Percentiles rank a stretch among this genome's conserved stretches.
Conservation (phyloP, 1,284 basidiomycete species). For the Trichosporon sp. region DNA sequence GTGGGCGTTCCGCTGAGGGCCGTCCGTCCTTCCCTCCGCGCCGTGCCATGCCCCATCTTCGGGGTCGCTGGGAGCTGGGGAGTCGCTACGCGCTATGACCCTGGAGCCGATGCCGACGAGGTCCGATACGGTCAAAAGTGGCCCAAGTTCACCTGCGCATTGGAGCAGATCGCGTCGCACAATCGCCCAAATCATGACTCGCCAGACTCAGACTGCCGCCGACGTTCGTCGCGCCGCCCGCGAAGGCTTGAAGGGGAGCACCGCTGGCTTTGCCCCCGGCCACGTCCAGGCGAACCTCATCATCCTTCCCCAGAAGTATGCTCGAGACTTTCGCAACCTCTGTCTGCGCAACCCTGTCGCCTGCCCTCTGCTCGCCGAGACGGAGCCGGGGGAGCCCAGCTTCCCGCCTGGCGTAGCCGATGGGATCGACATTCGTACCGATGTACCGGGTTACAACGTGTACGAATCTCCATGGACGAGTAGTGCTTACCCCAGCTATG, state of each 20-base stretch:
- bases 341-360: slow-evolving; percentile 41
- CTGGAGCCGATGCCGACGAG: background rate
- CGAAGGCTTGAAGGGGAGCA: slow-evolving; percentile 9
- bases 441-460: slow-evolving; percentile 35
- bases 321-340: slow-evolving; percentile 35
- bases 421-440: slow-evolving; percentile 35
- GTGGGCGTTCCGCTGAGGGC: background rate
- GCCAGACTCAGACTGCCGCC: background rate
- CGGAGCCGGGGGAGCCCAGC: slow-evolving; percentile 19
- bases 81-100: background rate
- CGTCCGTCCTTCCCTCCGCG: too few species aligned
- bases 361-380: slow-evolving; percentile 39
- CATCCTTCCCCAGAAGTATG: slow-evolving; percentile 31
- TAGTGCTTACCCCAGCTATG: slow-evolving; percentile 15
- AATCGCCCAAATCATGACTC: background rate
- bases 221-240: slow-evolving; percentile 9
- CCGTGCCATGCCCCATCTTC: background rate
- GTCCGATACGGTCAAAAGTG: background rate
- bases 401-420: slow-evolving; percentile 25
- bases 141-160: background rate
- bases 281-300: slow-evolving; percentile 42
- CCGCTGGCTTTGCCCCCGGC: slow-evolving; percentile 22
- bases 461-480: slow-evolving; percentile 5
- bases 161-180: background rate
- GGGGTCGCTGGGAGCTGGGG: too few species aligned